Percentiles rank a stretch among this genome's conserved stretches.
phyloP scores from a whole-genome alignment of 2,329 filamentous ascomycete species.

The Mariannaea elegans region DNA sequence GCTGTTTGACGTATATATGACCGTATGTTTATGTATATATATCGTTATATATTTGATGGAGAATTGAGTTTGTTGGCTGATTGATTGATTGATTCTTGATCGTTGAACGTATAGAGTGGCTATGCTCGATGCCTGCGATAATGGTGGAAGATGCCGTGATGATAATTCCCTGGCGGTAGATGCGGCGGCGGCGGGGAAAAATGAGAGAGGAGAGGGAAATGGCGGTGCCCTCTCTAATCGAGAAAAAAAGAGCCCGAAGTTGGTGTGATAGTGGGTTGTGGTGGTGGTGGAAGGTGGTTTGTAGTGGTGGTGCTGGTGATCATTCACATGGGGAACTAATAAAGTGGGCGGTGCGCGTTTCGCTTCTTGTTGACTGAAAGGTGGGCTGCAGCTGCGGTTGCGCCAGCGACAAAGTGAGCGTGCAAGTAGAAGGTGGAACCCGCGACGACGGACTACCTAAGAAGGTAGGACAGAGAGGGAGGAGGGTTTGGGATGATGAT shows the following conservation, averaged over 20 bases:
- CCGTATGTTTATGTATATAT: neutral
- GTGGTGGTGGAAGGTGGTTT: slow-evolving; percentile 24
- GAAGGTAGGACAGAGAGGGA: neutral
- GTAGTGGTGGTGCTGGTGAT: slow-evolving; percentile 22
- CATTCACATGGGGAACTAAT: slow-evolving; percentile 35
- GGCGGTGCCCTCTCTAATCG: neutral
- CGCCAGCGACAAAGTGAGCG: slow-evolving; percentile 28
- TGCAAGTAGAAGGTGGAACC: slow-evolving; percentile 3
- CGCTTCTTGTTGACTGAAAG: slow-evolving; percentile 18
- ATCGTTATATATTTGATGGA: neutral
- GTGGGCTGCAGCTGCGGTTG: slow-evolving; percentile 25
- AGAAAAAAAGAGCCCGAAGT: neutral
- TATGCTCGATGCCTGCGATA: neutral
- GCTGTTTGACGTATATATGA: neutral
- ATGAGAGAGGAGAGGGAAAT: slow-evolving; percentile 1
- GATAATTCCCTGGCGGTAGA: neutral
- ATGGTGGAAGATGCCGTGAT: neutral
- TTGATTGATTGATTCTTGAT: neutral
- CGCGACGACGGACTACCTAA: slow-evolving; percentile 2
- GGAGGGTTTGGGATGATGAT: neutral
- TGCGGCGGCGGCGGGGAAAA: slow-evolving; percentile 1
- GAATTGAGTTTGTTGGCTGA: neutral
- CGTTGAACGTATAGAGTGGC: neutral
- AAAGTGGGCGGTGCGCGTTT: slow-evolving; percentile 1
- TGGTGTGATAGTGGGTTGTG: slow-evolving; percentile 21